A percentile compares a stretch with the other conserved stretches of the same genome.
Evolutionary conservation across 352 stramenopile species (phyloP).

Genomic region (Nothophytophthora sp.): DNA sequence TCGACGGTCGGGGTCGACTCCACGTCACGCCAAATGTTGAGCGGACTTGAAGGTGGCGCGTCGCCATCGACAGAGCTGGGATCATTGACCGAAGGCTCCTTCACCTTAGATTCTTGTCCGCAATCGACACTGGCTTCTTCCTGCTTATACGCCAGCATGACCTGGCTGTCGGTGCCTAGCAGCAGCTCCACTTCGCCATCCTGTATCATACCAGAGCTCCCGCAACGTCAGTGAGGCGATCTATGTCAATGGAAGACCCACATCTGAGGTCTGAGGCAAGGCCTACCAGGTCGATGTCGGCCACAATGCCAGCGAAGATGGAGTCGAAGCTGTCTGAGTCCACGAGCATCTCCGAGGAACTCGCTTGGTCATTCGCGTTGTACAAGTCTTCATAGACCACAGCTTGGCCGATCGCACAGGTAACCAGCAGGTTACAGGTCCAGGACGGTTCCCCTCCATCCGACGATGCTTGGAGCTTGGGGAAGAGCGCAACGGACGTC

Average conservation of each 20-base stretch:
- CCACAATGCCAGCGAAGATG: slow-evolving; percentile 50
- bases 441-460: slow-evolving; percentile 9
- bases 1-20: slow-evolving; percentile 11
- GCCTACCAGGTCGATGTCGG: slow-evolving; percentile 69
- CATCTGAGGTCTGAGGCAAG: neutral
- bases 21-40: slow-evolving; percentile 29
- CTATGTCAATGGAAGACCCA: neutral
- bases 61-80: neutral
- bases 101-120: neutral
- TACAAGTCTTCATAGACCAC: slow-evolving; percentile 62
- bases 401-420: slow-evolving; percentile 61
- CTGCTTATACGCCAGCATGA: slow-evolving; percentile 59
- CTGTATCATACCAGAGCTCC: slow-evolving; percentile 26
- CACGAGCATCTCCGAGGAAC: slow-evolving; percentile 28
- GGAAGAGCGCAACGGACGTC: slow-evolving; percentile 62
- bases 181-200: slow-evolving; percentile 62
- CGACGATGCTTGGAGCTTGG: slow-evolving; percentile 1
- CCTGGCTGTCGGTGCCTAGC: slow-evolving; percentile 60
- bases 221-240: neutral
- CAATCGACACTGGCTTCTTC: neutral
- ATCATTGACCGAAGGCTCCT: neutral
- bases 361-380: slow-evolving; percentile 6
- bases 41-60: slow-evolving; percentile 13
- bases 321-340: slow-evolving; percentile 65
- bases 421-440: slow-evolving; percentile 59